Evolutionary conservation across 306 rosid species (phyloP).

Genomic region (Rosa lucieae): DNA sequence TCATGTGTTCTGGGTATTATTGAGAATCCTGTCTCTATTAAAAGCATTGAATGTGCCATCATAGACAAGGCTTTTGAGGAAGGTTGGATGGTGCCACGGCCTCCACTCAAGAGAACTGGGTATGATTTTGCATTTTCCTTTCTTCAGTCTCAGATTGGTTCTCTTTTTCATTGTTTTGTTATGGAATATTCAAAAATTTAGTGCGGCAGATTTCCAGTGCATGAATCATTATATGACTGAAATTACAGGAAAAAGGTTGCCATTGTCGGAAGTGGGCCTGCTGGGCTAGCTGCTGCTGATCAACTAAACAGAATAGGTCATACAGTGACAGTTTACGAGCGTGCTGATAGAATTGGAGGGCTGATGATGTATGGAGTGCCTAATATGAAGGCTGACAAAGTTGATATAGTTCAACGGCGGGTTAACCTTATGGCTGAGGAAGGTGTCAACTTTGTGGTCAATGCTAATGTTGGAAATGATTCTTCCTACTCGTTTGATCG

Average conservation of each 20-base stretch:
- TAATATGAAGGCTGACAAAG: constrained; percentile 86
- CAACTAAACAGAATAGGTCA: constrained; percentile 93
- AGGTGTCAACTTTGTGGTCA: constrained; percentile 78
- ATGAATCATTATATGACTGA: not conserved
- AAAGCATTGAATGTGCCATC: constrained; percentile 94
- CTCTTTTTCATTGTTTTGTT: not conserved
- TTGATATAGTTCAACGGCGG: constrained; percentile 80
- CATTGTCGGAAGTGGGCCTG: constrained; percentile 91
- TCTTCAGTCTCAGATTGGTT: not conserved
- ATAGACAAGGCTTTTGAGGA: constrained; percentile 98
- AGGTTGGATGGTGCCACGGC: constrained; percentile 99
- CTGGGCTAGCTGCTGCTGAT: constrained; percentile 99
- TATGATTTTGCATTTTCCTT: constrained; percentile 26
- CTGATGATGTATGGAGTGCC: constrained; percentile 99
- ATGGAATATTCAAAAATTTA: not conserved
- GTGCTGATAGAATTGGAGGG: constrained; percentile 72
- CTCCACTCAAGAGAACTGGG: constrained; percentile 88
- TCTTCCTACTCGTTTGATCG: constrained; percentile 64
- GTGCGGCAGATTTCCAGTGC: not conserved
- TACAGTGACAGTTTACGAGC: constrained; percentile 61
- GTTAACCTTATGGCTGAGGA: constrained; percentile 91
- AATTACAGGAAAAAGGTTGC: constrained; percentile 79
- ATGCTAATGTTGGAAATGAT: constrained; percentile 80
- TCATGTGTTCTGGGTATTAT: constrained; percentile 80
- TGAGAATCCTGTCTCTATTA: constrained; percentile 93